Conservation (phyloP, 2,329 filamentous ascomycete species). For the Aspergillus sp. region DNA sequence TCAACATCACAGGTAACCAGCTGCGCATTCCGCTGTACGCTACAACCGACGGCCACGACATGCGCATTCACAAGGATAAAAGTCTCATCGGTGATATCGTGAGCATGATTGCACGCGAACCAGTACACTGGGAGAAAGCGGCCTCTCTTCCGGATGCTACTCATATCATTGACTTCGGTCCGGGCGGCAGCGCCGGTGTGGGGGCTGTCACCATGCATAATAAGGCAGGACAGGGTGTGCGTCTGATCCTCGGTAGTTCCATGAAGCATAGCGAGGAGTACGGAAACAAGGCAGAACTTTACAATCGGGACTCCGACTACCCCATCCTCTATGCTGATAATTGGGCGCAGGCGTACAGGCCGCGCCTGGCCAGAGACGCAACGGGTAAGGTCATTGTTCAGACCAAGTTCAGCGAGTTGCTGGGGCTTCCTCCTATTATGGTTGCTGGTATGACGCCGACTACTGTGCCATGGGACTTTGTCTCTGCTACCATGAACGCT, state of each 20-base stretch:
- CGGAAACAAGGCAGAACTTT: neutral
- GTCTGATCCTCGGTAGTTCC: conserved; percentile 26
- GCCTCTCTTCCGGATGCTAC: conserved; percentile 47
- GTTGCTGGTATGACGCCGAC: conserved; percentile 13
- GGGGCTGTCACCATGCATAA: conserved; percentile 30
- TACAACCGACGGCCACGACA: neutral
- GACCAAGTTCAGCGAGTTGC: conserved; percentile 4
- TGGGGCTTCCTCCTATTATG: conserved; percentile 7
- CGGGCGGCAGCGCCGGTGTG: conserved; percentile 31
- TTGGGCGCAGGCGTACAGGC: neutral
- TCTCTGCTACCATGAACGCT: conserved; percentile 9
- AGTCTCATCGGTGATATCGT: conserved; percentile 8
- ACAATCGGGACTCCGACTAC: neutral
- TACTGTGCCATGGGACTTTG: conserved; percentile 6
- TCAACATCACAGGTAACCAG: conserved; percentile 25
- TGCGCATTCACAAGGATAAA: neutral
- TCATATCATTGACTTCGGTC: conserved; percentile 39
- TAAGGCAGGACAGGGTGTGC: conserved; percentile 35
- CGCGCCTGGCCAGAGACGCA: neutral
- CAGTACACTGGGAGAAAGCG: conserved; percentile 64
- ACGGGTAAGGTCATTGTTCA: neutral
- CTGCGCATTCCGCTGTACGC: conserved; percentile 16
- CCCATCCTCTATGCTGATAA: neutral
- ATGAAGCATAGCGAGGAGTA: conserved; percentile 2
- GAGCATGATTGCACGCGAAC: conserved; percentile 4